Evolutionary conservation across 192 early-diverging fungal species (phyloP).

Genomic region (Coemansia aciculifera): DNA sequence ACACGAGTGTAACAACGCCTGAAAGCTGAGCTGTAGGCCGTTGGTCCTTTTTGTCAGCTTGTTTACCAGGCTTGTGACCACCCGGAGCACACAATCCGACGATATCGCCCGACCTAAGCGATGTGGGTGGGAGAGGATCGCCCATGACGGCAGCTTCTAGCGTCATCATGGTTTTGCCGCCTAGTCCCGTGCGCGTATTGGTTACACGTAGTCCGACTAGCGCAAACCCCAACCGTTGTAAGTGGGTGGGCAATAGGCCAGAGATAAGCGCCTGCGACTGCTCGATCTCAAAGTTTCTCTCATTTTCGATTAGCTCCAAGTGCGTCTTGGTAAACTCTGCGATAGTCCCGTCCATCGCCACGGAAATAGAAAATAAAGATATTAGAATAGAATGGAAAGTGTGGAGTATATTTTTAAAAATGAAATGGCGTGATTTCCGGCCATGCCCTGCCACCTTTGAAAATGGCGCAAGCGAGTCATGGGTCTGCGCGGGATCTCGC

Average conservation of each 20-base stretch:
- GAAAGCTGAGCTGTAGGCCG: background rate
- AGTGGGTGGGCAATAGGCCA: slow-evolving; percentile 58
- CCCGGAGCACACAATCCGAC: slow-evolving; percentile 61
- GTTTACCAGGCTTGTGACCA: slow-evolving; percentile 20
- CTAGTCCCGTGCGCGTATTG: slow-evolving; percentile 64
- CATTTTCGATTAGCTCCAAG: slow-evolving; percentile 57
- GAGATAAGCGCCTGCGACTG: slow-evolving; percentile 29
- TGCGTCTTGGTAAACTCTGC: slow-evolving; percentile 37
- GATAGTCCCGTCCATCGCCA: background rate
- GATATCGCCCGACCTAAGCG: slow-evolving; percentile 69
- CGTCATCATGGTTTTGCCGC: slow-evolving; percentile 69
- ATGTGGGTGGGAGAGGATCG: slow-evolving; percentile 61
- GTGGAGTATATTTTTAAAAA: background rate
- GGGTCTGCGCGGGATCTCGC: background rate
- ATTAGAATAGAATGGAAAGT: background rate
- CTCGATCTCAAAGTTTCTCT: slow-evolving; percentile 54
- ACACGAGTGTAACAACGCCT: slow-evolving; percentile 61
- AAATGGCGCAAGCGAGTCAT: background rate
- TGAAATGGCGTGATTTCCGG: no score
- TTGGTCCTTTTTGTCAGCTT: slow-evolving; percentile 9
- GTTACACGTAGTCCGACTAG: slow-evolving; percentile 63
- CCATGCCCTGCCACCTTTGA: background rate
- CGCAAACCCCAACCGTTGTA: slow-evolving; percentile 67
- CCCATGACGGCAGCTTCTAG: slow-evolving; percentile 61
- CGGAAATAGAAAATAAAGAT: background rate